Percentiles rank a stretch among this genome's conserved stretches.
phyloP scores from a whole-genome alignment of 805 yeast species.

The Candida koratica region DNA sequence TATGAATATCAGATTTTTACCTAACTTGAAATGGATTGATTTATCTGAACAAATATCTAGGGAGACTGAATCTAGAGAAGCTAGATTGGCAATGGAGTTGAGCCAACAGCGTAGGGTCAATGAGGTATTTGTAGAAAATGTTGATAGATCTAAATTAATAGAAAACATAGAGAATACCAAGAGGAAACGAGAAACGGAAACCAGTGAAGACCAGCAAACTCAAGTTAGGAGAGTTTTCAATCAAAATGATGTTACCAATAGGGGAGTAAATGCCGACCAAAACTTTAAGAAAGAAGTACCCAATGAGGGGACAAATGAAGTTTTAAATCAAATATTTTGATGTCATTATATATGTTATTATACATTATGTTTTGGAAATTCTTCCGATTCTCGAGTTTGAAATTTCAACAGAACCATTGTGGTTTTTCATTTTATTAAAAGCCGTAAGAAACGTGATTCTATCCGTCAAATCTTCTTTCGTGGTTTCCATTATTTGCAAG shows the following conservation, averaged over 20 bases:
- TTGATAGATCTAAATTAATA: slow-evolving; percentile 81
- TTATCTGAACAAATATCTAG: slow-evolving; percentile 88
- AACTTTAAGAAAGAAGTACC: slow-evolving; percentile 42
- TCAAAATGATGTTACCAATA: slow-evolving; percentile 65
- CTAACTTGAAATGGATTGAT: slow-evolving; percentile 93
- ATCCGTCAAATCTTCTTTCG: slow-evolving; percentile 28
- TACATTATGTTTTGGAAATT: slow-evolving; percentile 4
- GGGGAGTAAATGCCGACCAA: slow-evolving; percentile 59
- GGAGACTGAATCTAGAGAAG: slow-evolving; percentile 84
- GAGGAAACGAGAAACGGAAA: slow-evolving; percentile 22
- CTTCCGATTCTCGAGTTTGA: too few relatives aligned
- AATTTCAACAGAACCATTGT: too few relatives aligned
- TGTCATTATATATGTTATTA: slow-evolving; percentile 8
- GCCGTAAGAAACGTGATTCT: slow-evolving; percentile 26
- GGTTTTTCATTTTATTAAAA: slow-evolving; percentile 10
- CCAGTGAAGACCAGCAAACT: slow-evolving; percentile 18
- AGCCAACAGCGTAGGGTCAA: slow-evolving; percentile 85
- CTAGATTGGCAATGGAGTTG: slow-evolving; percentile 82
- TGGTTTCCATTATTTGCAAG: slow-evolving; percentile 10
- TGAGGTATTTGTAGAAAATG: slow-evolving; percentile 76
- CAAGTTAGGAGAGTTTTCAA: slow-evolving; percentile 57
- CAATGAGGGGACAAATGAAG: slow-evolving; percentile 40
- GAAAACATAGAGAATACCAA: slow-evolving; percentile 54
- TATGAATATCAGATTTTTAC: slow-evolving; percentile 81
- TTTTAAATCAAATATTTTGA: slow-evolving; percentile 52